These are phyloP conservation scores for Ocimum tenuiflorum DNA, from an alignment of 257 asterid genomes.

Conservation along the genomic window DNA sequence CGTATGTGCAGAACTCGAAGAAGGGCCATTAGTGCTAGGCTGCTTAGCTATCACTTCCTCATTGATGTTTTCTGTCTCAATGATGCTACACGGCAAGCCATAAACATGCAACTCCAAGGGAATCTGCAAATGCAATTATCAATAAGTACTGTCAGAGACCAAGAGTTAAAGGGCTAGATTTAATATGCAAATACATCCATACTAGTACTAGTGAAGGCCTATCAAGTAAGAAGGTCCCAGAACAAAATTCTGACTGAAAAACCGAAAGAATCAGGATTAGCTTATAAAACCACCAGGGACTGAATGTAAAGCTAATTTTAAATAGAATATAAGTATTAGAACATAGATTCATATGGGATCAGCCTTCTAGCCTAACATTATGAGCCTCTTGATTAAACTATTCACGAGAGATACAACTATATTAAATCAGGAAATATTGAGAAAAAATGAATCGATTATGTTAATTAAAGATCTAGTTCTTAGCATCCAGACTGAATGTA, in stretches of 20 bases:
- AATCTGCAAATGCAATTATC: slow-evolving; percentile 33
- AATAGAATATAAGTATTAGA: background rate
- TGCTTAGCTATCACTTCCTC: slow-evolving; percentile 31
- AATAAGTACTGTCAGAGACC: background rate
- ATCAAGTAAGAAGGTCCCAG: background rate
- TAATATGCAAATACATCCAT: slow-evolving; percentile 5
- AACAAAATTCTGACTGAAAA: background rate
- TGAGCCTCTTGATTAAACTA: background rate
- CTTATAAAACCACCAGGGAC: background rate
- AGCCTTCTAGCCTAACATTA: background rate
- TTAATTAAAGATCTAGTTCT: background rate
- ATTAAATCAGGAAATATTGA: background rate
- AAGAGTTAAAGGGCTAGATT: background rate
- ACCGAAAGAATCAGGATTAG: background rate
- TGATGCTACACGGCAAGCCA: slow-evolving; percentile 34
- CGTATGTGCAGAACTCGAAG: slow-evolving; percentile 29
- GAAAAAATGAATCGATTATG: background rate
- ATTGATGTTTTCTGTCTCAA: slow-evolving; percentile 31
- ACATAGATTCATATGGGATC: background rate
- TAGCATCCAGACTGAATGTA: slow-evolving; percentile 7
- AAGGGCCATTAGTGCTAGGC: slow-evolving; percentile 25
- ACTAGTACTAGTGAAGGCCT: background rate
- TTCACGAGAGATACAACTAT: background rate
- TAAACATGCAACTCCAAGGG: slow-evolving; percentile 45
- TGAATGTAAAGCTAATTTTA: background rate